phyloP scores from a whole-genome alignment of 2,329 filamentous ascomycete species.

The Coleophoma eucalyptorum region DNA sequence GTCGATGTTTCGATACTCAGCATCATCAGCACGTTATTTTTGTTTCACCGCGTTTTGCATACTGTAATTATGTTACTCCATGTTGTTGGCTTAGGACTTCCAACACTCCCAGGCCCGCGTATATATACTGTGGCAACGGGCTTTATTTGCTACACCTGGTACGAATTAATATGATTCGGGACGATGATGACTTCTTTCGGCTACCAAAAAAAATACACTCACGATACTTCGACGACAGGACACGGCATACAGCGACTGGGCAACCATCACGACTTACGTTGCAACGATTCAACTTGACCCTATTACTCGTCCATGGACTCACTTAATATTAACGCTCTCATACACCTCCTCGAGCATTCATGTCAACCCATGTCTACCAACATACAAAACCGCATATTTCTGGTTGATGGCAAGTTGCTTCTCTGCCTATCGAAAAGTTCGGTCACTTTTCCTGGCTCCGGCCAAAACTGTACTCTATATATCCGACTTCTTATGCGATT shows the following conservation, averaged over 20 bases:
- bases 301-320: not conserved
- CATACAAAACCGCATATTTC: too few relatives aligned
- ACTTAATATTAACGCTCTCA: not conserved
- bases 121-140: conserved; percentile 12
- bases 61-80: conserved; percentile 16
- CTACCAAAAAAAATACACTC: conserved; percentile 12
- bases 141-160: conserved; percentile 1
- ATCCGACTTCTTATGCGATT: too few relatives aligned
- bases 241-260: conserved; percentile 29
- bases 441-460: too few relatives aligned
- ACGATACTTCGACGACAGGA: conserved; percentile 19
- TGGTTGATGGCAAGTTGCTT: too few relatives aligned
- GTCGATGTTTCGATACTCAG: not conserved
- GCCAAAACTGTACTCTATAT: too few relatives aligned
- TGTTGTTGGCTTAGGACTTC: conserved; percentile 12
- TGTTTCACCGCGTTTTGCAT: conserved; percentile 11
- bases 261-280: conserved; percentile 29
- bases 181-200: conserved; percentile 14
- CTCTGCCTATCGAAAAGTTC: too few relatives aligned
- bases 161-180: not conserved
- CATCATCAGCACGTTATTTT: conserved; percentile 2
- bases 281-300: conserved; percentile 5
- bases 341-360: not conserved
- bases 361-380: not conserved
- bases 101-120: conserved; percentile 12